Evolutionary conservation across 495 filamentous ascomycete genomes (phyloP).

Genomic region (Aspergillus leporis): DNA sequence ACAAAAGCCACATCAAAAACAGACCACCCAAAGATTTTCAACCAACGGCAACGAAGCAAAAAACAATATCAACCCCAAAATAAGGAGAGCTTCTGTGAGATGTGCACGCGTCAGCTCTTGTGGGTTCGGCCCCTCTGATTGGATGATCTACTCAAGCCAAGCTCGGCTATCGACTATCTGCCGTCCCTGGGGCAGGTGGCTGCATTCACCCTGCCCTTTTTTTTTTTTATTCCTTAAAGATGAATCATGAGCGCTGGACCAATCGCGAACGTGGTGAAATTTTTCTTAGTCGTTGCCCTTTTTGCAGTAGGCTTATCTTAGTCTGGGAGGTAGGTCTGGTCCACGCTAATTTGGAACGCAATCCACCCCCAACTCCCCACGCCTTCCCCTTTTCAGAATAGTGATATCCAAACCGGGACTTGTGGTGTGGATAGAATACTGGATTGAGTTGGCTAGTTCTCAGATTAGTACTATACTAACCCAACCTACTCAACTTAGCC

Average conservation of each 20-base stretch:
- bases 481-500: too few species aligned
- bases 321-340: background rate
- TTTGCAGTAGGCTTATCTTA: background rate
- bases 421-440: background rate
- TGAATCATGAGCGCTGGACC: slow-evolving; percentile 6
- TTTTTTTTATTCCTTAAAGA: slow-evolving; percentile 11
- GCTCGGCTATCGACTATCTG: slow-evolving; percentile 52
- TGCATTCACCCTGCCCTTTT: slow-evolving; percentile 18
- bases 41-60: slow-evolving; percentile 9
- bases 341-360: too few species aligned
- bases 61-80: slow-evolving; percentile 9
- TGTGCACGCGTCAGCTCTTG: slow-evolving; percentile 45
- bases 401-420: background rate
- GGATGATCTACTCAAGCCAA: slow-evolving; percentile 40
- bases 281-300: background rate
- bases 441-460: background rate
- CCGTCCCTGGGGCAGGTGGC: slow-evolving; percentile 34
- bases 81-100: slow-evolving; percentile 28
- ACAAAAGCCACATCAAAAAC: background rate
- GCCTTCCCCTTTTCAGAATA: background rate
- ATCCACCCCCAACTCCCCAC: background rate
- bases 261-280: slow-evolving; percentile 5
- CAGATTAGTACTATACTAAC: background rate
- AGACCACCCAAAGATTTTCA: background rate
- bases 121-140: slow-evolving; percentile 28